A percentile compares a stretch with the other conserved stretches of the same genome.
These are phyloP conservation scores for Globomyces pollinis-pini DNA, from an alignment of 192 early-diverging fungal genomes.

Conservation along the genomic window DNA sequence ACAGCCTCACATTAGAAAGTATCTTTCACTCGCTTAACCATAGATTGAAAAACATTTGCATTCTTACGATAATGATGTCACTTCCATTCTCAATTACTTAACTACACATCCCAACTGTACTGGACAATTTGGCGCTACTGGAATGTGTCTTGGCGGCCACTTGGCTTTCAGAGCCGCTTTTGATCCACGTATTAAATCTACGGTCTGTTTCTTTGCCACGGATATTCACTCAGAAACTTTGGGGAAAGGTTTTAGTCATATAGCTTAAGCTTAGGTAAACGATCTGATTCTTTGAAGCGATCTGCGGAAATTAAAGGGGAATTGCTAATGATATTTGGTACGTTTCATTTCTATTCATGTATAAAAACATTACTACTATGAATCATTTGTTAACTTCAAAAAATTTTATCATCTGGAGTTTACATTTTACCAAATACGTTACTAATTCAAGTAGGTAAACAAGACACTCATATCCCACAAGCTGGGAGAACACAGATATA, in stretches of 20 bases:
- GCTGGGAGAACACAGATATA: constrained; percentile 50
- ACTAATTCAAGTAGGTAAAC: constrained; percentile 27
- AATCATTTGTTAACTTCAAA: too few relatives aligned
- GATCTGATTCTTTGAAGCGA: constrained; percentile 37
- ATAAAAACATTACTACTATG: not conserved
- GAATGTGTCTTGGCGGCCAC: constrained; percentile 56
- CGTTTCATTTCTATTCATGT: constrained; percentile 11
- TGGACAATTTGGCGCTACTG: constrained; percentile 51
- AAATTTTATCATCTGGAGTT: not conserved
- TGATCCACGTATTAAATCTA: constrained; percentile 44
- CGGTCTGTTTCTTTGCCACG: constrained; percentile 57
- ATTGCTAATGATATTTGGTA: constrained; percentile 55
- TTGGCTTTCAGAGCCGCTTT: constrained; percentile 54
- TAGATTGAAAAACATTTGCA: constrained; percentile 39
- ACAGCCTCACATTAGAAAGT: not conserved
- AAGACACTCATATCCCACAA: constrained; percentile 57
- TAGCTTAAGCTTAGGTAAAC: constrained; percentile 34
- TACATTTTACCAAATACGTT: constrained; percentile 5
- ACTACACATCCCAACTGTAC: constrained; percentile 43
- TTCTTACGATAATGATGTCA: constrained; percentile 57
- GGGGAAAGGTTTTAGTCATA: too few relatives aligned
- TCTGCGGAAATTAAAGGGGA: constrained; percentile 48
- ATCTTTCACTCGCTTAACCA: not conserved
- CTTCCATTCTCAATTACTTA: constrained; percentile 40
- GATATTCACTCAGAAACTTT: constrained; percentile 55